Evolutionary conservation across 768 basidiomycete species (phyloP), one percentile per base, ranked within the genome.

Genomic region (Pulveroboletus ravenelii): DNA sequence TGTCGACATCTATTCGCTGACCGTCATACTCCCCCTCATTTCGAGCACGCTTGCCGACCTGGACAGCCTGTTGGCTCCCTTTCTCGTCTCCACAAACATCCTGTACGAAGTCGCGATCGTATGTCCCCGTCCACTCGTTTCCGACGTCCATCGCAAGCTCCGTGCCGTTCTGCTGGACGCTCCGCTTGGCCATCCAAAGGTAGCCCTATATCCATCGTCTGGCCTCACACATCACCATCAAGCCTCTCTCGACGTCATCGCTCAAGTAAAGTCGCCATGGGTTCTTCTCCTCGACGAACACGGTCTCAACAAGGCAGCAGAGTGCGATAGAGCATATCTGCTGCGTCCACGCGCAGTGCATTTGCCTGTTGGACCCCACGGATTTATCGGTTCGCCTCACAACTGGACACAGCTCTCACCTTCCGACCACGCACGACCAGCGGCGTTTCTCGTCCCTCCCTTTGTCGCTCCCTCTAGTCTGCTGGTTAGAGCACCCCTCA

Each of bases 371-470:
- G 80, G 81, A 17, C 76, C 76, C 1, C 65, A 65, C 39, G 74
- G 74, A 34, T 48, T 69, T 25, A 45, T 57, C 9, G 62, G 51
- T 15, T 51, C 59, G 3, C 47, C 62, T 10, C 51, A 41, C 27
- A 63, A 67, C 48, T 56, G 55, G 32, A 63, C 70, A n/a, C 73
- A 65, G 42, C 51, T 74, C 38, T 45, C 54, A n/a, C 61, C 70
- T 6, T 64, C 68, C 9, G 58, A 60, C 0, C 51, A 53, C 8
- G 60, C 68, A 18, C 71, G 70, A 29, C 62, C 73, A 23, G 81
- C 78, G 3, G 62, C 69, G 4, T 81, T 78, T 62, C 68, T 88
- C 3, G 59, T 79, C 3, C 87, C 87, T 14, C 86, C 86, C 3
- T 81, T 87, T 53, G 68, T 83, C 6, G 55, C 78, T 29, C 77